Evolutionary conservation across 208 protist genomes (phyloP).

Genomic region (Wallacemonas rigidus): DNA sequence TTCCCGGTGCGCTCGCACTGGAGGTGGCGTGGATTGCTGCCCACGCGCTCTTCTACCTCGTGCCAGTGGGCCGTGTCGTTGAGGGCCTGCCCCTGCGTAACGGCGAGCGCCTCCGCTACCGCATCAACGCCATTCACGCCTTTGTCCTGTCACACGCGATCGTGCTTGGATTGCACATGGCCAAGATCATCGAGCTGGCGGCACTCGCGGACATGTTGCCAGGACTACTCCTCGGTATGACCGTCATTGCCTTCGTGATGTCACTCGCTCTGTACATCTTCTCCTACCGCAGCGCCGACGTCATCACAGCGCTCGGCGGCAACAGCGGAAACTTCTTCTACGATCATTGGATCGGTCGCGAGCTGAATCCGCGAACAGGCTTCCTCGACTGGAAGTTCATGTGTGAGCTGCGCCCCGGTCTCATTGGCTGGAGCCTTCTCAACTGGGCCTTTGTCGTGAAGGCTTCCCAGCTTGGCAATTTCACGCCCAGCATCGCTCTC

Average conservation of each 20-base stretch:
- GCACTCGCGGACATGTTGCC: constrained; percentile 60
- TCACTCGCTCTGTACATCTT: constrained; percentile 62
- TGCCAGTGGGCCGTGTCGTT: constrained; percentile 68
- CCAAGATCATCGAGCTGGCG: constrained; percentile 44
- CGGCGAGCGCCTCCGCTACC: constrained; percentile 67
- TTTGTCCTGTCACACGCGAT: constrained; percentile 63
- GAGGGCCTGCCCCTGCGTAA: constrained; percentile 60
- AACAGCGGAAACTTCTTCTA: constrained; percentile 91
- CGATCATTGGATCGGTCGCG: constrained; percentile 96
- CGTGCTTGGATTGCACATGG: constrained; percentile 48
- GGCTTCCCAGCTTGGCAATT: constrained; percentile 55
- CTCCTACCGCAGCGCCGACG: constrained; percentile 61
- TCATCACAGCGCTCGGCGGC: constrained; percentile 74
- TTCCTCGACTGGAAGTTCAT: constrained; percentile 97
- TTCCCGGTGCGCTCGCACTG: constrained; percentile 54
- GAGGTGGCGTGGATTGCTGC: constrained; percentile 65
- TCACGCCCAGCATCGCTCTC: constrained; percentile 85
- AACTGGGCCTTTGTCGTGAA: constrained; percentile 91
- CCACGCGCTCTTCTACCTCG: constrained; percentile 72
- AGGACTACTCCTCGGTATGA: constrained; percentile 71
- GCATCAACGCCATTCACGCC: constrained; percentile 84
- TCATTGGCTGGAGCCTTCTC: constrained; percentile 95
- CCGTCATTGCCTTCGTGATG: constrained; percentile 70
- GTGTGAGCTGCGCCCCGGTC: constrained; percentile 94
- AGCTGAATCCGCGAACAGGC: constrained; percentile 94